phyloP scores from a whole-genome alignment of 2,329 filamentous ascomycete genomes.

The Aspergillus piperis region DNA sequence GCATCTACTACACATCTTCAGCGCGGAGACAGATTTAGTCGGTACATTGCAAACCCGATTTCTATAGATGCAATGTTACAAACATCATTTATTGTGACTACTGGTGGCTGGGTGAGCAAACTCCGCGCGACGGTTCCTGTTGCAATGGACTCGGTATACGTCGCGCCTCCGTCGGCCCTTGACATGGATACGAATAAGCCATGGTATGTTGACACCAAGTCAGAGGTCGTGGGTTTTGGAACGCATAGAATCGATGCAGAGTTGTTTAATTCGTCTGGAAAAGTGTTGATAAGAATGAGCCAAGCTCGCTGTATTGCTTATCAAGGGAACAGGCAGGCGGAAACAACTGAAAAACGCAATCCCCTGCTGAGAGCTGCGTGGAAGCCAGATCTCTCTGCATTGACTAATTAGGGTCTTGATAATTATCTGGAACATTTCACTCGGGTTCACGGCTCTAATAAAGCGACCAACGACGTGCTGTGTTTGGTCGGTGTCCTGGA shows the following conservation, averaged over 20 bases:
- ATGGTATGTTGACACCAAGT: not conserved
- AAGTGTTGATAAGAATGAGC: not conserved
- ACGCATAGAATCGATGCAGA: not conserved
- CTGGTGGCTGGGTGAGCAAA: not conserved
- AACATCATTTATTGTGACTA: not conserved
- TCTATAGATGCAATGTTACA: not conserved
- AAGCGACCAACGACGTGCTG: not conserved
- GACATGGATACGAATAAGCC: not conserved
- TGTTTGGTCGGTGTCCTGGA: not conserved
- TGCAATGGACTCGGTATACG: not conserved
- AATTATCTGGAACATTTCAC: not conserved
- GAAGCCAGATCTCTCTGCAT: slow-evolving; percentile 5
- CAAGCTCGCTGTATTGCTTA: not conserved
- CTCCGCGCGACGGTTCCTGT: not conserved
- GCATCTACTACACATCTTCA: not conserved
- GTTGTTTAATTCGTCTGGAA: not conserved
- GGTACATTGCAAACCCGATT: not conserved
- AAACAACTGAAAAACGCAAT: not conserved
- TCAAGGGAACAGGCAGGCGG: not conserved
- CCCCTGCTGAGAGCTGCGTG: not conserved
- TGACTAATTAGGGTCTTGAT: not conserved
- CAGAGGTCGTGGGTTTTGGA: not conserved
- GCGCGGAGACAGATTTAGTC: not conserved
- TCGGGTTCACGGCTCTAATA: not conserved
- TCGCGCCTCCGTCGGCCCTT: not conserved